Base-by-base conservation (phyloP, 805 yeast species). In the Pichia deserticola region DNA sequence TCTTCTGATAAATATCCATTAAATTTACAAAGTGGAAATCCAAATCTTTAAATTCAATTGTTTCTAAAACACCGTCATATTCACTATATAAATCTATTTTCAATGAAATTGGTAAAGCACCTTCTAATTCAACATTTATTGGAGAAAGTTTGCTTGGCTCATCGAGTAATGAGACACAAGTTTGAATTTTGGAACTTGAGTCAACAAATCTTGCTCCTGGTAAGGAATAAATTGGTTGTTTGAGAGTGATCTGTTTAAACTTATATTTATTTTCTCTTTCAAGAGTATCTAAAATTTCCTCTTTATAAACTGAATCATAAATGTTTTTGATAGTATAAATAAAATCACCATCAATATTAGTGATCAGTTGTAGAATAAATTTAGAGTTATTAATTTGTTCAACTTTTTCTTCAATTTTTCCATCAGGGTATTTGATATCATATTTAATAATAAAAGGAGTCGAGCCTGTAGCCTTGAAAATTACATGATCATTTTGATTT, bases 371-470 rank as follows among this genome's bases (percentile, higher is more conserved):
- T 35, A 78, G 60, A 1, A 57, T 57, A 28, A 60, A 59, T n/a
- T 55, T 55, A 25, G 54, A 51, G 27, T 80, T 76, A 1, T 80
- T 74, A 7, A 81, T 77, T 45, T 79, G 80, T 29, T 71, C 55
- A 54, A 61, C 28, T 58, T 54, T 51, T 54, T 62, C 47, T 61
- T 64, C 80, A 5, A 61, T 45, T 34, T 61, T 65, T 0, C 88
- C 88, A 57, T 67, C 71, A 7, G 93, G 90, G 38, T 73, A 66
- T 30, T 67, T 67, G 13, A 85, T 65, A n/a, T 78, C 76, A 62
- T 89, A 88, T 38, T 78, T 80, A 29, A 89, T 68, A n/a, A 76
- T 65, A 55, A 88, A 88, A 28, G 87, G 84, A 1, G 77, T 74
- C 42, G 75, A 78, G 15, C 90, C 90, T 27, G 71, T 61, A 9